A percentile compares a stretch with the other conserved stretches of the same genome.
phyloP scores from a whole-genome alignment of 2,329 filamentous ascomycete genomes.

The Cordyceps farinosa region DNA sequence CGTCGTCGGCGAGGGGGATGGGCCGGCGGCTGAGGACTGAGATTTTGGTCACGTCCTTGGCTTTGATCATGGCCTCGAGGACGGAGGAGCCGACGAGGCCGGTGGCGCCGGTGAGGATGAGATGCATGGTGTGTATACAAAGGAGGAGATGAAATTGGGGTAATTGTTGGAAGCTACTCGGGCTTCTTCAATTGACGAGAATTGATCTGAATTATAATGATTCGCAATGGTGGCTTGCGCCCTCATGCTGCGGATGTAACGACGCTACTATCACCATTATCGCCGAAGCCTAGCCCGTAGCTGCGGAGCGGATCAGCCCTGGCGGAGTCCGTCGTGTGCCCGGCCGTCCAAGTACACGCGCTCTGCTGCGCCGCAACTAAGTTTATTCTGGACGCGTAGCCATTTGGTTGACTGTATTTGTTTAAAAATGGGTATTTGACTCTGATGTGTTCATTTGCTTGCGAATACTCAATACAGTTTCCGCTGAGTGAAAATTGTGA shows the following conservation, averaged over 20 bases:
- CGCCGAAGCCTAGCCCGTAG: constrained; percentile 3
- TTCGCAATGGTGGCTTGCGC: background rate
- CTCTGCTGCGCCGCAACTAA: background rate
- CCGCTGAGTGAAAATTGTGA: too few relatives aligned
- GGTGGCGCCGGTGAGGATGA: constrained; percentile 66
- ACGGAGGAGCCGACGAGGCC: constrained; percentile 61
- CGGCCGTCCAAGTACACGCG: background rate
- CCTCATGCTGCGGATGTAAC: background rate
- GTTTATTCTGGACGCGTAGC: background rate
- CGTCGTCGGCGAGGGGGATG: constrained; percentile 57
- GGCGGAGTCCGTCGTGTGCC: background rate
- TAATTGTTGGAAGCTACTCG: background rate
- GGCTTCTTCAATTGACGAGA: background rate
- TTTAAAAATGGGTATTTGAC: too few relatives aligned
- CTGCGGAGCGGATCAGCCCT: background rate
- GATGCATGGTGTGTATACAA: constrained; percentile 45
- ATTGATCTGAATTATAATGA: background rate
- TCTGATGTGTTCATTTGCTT: too few relatives aligned
- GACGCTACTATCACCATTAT: background rate
- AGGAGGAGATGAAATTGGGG: too few relatives aligned
- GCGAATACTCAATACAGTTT: too few relatives aligned
- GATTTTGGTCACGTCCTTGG: constrained; percentile 56
- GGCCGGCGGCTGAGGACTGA: constrained; percentile 65
- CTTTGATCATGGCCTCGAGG: constrained; percentile 58
- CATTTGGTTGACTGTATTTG: background rate